Conservation (phyloP, 257 asterid genomes). For the Galeopsis tetrahit region DNA sequence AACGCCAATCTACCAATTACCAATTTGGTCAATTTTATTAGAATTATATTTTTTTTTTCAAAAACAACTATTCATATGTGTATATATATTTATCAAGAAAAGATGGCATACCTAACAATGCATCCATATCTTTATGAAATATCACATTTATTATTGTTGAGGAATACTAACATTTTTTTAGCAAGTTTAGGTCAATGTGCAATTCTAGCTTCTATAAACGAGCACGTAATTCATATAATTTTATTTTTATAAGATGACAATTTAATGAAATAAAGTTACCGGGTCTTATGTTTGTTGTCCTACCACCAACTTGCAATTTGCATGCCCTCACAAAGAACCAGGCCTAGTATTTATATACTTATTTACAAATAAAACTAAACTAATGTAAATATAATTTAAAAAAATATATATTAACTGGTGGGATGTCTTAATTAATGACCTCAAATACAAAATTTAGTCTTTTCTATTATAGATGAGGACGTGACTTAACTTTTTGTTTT, state of each 20-base stretch:
- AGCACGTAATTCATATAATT: not conserved
- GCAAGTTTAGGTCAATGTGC: not conserved
- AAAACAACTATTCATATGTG: too few species aligned
- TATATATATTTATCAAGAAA: too few species aligned
- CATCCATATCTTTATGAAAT: too few species aligned
- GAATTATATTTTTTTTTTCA: too few species aligned
- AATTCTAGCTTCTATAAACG: not conserved
- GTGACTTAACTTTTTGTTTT: too few species aligned
- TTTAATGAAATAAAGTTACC: slow-evolving; percentile 26
- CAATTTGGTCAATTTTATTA: too few species aligned
- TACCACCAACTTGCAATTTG: slow-evolving; percentile 41
- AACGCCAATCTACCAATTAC: too few species aligned
- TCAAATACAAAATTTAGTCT: not conserved
- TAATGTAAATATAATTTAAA: not conserved
- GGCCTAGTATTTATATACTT: not conserved
- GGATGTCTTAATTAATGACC: slow-evolving; percentile 26
- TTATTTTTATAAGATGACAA: not conserved
- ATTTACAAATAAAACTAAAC: not conserved
- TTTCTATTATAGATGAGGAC: too few species aligned
- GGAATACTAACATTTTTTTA: too few species aligned
- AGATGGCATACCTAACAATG: too few species aligned
- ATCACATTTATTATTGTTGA: too few species aligned
- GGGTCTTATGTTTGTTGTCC: slow-evolving; percentile 37
- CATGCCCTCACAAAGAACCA: too few species aligned
- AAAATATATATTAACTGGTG: slow-evolving; percentile 2